Evolutionary conservation across 2,329 filamentous ascomycete genomes (phyloP).

Genomic region (Neopestalotiopsis sp.): DNA sequence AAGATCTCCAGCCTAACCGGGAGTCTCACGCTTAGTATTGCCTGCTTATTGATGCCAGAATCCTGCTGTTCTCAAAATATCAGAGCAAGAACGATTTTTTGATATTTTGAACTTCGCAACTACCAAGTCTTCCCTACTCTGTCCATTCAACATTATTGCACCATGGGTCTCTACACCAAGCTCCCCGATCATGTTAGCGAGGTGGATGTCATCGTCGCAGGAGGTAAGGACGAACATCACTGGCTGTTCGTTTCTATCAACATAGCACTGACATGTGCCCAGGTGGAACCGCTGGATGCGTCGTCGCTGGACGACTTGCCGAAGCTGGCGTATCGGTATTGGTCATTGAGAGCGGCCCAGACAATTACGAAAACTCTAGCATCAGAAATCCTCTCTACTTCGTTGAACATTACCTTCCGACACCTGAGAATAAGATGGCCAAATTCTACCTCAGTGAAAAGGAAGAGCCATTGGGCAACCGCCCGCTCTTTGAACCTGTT

Average conservation of each 20-base stretch:
- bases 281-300: constrained; percentile 21
- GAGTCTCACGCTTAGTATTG: too few species aligned
- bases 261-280: not conserved
- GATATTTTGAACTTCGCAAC: too few species aligned
- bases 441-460: constrained; percentile 52
- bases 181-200: constrained; percentile 27
- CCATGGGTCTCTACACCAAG: constrained; percentile 34
- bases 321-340: constrained; percentile 19
- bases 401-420: constrained; percentile 50
- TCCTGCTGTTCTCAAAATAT: too few species aligned
- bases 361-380: constrained; percentile 18
- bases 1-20: too few species aligned
- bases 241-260: not conserved
- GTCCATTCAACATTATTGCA: not conserved
- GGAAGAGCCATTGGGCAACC: constrained; percentile 45
- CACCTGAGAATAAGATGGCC: constrained; percentile 41
- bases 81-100: too few species aligned
- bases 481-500: constrained; percentile 46
- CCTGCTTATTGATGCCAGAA: too few species aligned
- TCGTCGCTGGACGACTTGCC: constrained; percentile 20
- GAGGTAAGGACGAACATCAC: constrained; percentile 27
- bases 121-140: too few species aligned
- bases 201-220: constrained; percentile 37
- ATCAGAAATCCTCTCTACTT: constrained; percentile 54
- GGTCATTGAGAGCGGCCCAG: constrained; percentile 19